Evolutionary conservation across 73 alveolate genomes (phyloP), one percentile per base, ranked within the genome.

Genomic region (Paramecium pentaurelia): DNA sequence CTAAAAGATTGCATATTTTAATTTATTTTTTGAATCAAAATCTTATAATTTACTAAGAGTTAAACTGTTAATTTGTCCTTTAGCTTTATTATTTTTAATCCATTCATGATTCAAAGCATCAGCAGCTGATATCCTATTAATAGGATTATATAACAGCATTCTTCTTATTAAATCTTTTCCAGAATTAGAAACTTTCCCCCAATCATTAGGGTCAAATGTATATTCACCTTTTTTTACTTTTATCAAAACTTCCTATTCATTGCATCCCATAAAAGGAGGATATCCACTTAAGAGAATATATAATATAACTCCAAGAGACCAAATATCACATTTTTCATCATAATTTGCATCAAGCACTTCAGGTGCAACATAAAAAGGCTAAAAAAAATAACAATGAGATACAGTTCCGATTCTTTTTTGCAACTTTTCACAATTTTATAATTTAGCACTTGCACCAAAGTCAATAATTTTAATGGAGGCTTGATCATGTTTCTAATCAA

Each of bases 401-500:
- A 86, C 91, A 60, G 95, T 71, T 16, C 95, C 95, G 6, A 86
- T 86, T 49, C 84, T 40, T 38, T 87, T 77, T 60, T 86, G 49
- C 20, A 92, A 38, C 22, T 92, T 92, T 32, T 84, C 85, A 30
- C 18, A 77, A 60, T 47, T 54, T 44, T 87, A 77, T 32, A 92
- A 59, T 25, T 86, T 86, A 3, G 94, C 73, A 44, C 96, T 85
- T 22, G 93, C 93, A 27, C 99, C 99, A 77, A 97, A 97, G 92
- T 97, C 99, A 1, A 95, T 95, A 8, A 97, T 75, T 90, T 97
- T 96, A 54, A 97, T 85, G 37, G 93, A 96, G 1, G 98, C 95
- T 25, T 92, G 86, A 27, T 97, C 99, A 22, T 94, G 47, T 16
- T 92, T 93, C 58, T 93, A 97, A 38, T 94, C 97, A 95, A 97